Conservation (phyloP, 768 basidiomycete genomes). For the Chlorophyllum brunneum region DNA sequence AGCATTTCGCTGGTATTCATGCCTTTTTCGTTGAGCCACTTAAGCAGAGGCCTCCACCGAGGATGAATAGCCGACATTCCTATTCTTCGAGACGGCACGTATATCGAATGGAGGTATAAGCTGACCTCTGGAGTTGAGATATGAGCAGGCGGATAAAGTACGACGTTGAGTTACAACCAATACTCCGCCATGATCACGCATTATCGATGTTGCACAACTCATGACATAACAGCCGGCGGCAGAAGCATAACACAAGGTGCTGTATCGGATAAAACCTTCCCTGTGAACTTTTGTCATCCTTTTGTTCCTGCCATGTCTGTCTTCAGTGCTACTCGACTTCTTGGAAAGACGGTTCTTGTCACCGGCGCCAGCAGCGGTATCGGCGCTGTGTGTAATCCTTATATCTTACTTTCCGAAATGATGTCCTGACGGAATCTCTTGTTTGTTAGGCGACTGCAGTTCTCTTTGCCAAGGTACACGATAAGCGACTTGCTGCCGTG, state of each 20-base stretch:
- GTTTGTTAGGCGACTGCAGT: slow-evolving; percentile 73
- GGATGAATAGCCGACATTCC: slow-evolving; percentile 18
- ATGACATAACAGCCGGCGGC: no score
- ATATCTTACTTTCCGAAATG: background rate
- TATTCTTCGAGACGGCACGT: no score
- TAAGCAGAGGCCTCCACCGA: slow-evolving; percentile 45
- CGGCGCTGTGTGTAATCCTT: slow-evolving; percentile 62
- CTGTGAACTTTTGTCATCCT: slow-evolving; percentile 2
- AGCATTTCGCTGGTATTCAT: slow-evolving; percentile 41
- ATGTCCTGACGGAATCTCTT: background rate
- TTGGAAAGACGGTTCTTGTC: slow-evolving; percentile 82
- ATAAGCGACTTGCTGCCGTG: background rate
- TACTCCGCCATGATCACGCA: no score
- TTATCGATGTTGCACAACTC: no score
- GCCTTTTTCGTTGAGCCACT: slow-evolving; percentile 50
- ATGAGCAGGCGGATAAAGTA: no score
- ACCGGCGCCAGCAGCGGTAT: slow-evolving; percentile 91
- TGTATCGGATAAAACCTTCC: slow-evolving; percentile 1
- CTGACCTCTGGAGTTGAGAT: background rate
- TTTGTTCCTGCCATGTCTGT: slow-evolving; percentile 52
- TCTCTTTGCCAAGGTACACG: slow-evolving; percentile 77
- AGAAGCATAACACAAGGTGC: no score
- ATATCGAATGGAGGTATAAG: no score
- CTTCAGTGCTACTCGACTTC: slow-evolving; percentile 76
- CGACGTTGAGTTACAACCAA: no score